Evolutionary conservation across 129 eudicot species (phyloP), one percentile per base, ranked within the genome.

Genomic region (Chrysanthemum lavandulifolium): DNA sequence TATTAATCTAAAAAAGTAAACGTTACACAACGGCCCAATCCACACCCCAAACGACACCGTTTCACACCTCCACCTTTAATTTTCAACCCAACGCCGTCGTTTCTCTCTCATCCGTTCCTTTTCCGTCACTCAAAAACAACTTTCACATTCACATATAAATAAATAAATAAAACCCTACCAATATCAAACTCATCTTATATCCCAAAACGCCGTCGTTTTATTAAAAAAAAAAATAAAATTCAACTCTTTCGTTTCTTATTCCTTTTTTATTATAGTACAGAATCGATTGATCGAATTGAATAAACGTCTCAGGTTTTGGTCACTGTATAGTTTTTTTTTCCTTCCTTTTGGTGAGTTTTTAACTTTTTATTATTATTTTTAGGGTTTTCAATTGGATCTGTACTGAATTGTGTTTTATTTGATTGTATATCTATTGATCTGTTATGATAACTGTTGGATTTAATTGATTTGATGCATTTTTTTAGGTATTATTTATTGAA

Each of bases 51-150:
- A 36, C 45, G 45, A 36, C 45, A 36, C 45, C 45, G 45, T 36
- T 36, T 36, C 9, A 36, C 45, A 36, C 45, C 10, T 48, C 10
- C 74, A 25, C 58, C 67, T 36, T 33, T 65, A 3, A 21, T 47
- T 10, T 48, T 47, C 68, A 60, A 57, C 68, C 68, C 68, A 36
- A 33, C 64, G 81, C 70, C 80, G 75, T 68, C 80, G 74, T 76
- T 48, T 67, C 73, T 67, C 73, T 67, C 74, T 76, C 80, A 16
- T 76, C 74, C 52, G 68, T 65, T 77, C 15, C 61, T 63, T 78
- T 71, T 18, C 19, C 52, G 25, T 15, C 77, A 55, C 72, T 27
- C 45, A 62, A 40, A 43, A 36, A 9, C 19, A 11, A 40, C 60
- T 15, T 70, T 54, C 81, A 23, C 64, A 59, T 76, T 16, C 25